These are phyloP conservation scores for Trichomonas gallinae DNA, from an alignment of 208 protist genomes.

Conservation along the genomic window DNA sequence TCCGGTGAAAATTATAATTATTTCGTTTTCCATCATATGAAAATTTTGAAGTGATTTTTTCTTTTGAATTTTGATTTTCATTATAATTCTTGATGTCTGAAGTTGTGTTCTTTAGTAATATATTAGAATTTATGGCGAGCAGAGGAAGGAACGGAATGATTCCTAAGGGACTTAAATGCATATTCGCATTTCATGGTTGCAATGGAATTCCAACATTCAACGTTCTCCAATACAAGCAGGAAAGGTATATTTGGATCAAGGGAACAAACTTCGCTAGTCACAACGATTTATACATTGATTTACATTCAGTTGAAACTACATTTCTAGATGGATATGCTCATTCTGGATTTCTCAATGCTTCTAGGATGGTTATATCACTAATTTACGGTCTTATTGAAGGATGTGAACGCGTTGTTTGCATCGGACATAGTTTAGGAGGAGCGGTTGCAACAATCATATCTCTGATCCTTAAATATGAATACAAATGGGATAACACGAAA, in stretches of 20 bases:
- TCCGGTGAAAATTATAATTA: no score
- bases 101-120: not conserved
- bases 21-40: no score
- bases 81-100: not conserved
- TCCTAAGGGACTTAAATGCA: not conserved
- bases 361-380: not conserved
- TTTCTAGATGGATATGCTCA: not conserved
- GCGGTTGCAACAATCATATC: not conserved
- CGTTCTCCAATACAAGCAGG: not conserved
- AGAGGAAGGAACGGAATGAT: not conserved
- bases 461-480: not conserved
- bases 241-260: not conserved
- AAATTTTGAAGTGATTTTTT: no score
- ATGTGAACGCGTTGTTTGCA: not conserved
- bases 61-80: no score
- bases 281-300: not conserved
- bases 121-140: not conserved
- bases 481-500: not conserved
- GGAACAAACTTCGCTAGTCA: not conserved
- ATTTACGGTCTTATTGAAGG: not conserved
- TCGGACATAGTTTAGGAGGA: not conserved
- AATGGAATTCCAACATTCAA: not conserved
- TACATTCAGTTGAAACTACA: not conserved
- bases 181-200: not conserved
- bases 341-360: not conserved